Conservation (phyloP, 257 asterid genomes). For the Voacanga thouarsii region DNA sequence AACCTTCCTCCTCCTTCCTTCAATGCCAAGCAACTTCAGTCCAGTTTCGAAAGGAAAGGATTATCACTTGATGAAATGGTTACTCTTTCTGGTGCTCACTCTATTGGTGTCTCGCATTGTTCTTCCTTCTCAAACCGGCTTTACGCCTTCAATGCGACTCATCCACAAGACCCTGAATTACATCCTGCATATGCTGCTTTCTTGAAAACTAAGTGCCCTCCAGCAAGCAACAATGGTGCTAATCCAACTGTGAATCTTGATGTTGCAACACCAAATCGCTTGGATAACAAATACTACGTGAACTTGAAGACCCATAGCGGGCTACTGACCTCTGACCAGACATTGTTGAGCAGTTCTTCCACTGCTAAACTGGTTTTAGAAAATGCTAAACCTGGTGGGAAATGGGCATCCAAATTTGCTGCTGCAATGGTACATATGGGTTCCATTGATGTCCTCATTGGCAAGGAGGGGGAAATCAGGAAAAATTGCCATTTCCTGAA, state of each 20-base stretch:
- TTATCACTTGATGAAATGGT: slow-evolving; percentile 67
- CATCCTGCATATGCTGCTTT: slow-evolving; percentile 25
- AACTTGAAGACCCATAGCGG: slow-evolving; percentile 34
- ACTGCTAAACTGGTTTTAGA: slow-evolving; percentile 36
- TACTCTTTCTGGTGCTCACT: slow-evolving; percentile 64
- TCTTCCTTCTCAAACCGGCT: slow-evolving; percentile 35
- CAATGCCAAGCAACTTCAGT: slow-evolving; percentile 33
- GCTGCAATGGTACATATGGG: slow-evolving; percentile 74
- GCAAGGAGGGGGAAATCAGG: slow-evolving; percentile 51
- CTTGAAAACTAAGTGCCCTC: slow-evolving; percentile 47
- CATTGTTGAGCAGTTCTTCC: slow-evolving; percentile 29
- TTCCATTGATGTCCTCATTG: slow-evolving; percentile 45
- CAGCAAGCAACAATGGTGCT: slow-evolving; percentile 21
- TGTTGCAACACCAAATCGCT: slow-evolving; percentile 23
- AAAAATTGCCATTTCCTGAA: slow-evolving; percentile 41
- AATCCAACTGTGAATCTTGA: slow-evolving; percentile 36
- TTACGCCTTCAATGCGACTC: slow-evolving; percentile 32
- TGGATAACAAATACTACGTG: slow-evolving; percentile 50
- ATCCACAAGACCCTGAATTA: slow-evolving; percentile 32
- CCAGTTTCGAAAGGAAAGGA: slow-evolving; percentile 47
- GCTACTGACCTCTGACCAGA: slow-evolving; percentile 47
- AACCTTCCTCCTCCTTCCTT: slow-evolving; percentile 51
- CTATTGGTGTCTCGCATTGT: slow-evolving; percentile 48
- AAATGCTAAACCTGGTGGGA: slow-evolving; percentile 27
- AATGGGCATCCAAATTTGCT: slow-evolving; percentile 49